phyloP scores from a whole-genome alignment of 768 basidiomycete genomes.

The Boletus rubescentipes region DNA sequence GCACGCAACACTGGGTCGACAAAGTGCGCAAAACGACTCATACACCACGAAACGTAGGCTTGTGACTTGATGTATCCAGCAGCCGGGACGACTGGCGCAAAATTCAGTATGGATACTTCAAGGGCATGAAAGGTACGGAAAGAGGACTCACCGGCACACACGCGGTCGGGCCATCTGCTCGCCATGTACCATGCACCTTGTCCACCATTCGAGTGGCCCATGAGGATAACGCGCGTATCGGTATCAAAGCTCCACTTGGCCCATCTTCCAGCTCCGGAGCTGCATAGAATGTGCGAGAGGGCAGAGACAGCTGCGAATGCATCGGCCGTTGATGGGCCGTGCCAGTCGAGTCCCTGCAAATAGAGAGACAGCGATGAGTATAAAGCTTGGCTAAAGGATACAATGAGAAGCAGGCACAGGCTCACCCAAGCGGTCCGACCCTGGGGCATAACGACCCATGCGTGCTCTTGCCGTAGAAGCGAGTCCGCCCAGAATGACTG shows the following conservation, averaged over 20 bases:
- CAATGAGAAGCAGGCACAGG: not conserved
- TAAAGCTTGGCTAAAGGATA: not conserved
- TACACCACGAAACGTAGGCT: slow-evolving; percentile 71
- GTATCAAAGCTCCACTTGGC: slow-evolving; percentile 38
- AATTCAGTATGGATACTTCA: not conserved
- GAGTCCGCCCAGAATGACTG: slow-evolving; percentile 61
- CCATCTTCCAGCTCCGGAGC: slow-evolving; percentile 35
- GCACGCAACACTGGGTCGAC: slow-evolving; percentile 72
- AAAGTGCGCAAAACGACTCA: slow-evolving; percentile 75
- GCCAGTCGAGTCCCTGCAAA: slow-evolving; percentile 86
- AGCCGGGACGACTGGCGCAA: slow-evolving; percentile 61
- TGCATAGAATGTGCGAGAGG: slow-evolving; percentile 46
- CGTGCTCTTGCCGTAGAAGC: slow-evolving; percentile 53
- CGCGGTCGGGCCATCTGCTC: slow-evolving; percentile 73
- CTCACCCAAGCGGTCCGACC: slow-evolving; percentile 82
- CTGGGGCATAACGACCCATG: slow-evolving; percentile 82
- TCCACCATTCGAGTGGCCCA: slow-evolving; percentile 93
- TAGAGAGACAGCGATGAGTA: not conserved
- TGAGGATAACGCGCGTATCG: slow-evolving; percentile 53
- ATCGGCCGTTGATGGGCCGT: slow-evolving; percentile 75
- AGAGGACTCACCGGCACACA: slow-evolving; percentile 52
- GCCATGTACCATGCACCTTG: slow-evolving; percentile 86
- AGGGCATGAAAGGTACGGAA: not conserved
- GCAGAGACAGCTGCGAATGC: slow-evolving; percentile 64
- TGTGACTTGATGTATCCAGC: slow-evolving; percentile 88